Percentiles rank a stretch among this genome's conserved stretches.
phyloP scores from a whole-genome alignment of 352 stramenopile genomes.

The Phytophthora sp. region DNA sequence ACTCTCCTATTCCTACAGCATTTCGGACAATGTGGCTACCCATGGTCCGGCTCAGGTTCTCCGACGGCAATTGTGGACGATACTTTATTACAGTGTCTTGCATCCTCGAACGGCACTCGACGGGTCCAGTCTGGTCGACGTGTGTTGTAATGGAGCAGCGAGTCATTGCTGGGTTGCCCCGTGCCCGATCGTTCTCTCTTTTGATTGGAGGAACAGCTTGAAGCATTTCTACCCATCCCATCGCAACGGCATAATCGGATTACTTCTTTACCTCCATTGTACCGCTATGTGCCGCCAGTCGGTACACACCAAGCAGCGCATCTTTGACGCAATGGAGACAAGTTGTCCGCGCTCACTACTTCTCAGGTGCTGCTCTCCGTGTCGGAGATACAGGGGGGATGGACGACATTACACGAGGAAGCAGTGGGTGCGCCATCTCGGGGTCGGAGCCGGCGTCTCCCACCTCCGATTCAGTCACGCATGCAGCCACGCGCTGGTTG shows the following conservation, averaged over 20 bases:
- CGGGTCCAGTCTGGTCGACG: too few relatives aligned
- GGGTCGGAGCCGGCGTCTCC: slow-evolving; percentile 4
- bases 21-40: too few relatives aligned
- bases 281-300: slow-evolving; percentile 13
- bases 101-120: too few relatives aligned
- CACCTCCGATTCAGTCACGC: slow-evolving; percentile 14
- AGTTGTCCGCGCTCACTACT: slow-evolving; percentile 1
- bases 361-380: too few relatives aligned
- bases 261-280: slow-evolving; percentile 2
- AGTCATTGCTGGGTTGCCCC: not conserved
- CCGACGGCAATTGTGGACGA: too few relatives aligned
- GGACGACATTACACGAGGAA: slow-evolving; percentile 1
- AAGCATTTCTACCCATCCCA: slow-evolving; percentile 5
- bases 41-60: too few relatives aligned
- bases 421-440: not conserved
- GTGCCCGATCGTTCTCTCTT: too few relatives aligned
- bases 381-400: too few relatives aligned
- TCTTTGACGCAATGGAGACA: slow-evolving; percentile 16
- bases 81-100: too few relatives aligned
- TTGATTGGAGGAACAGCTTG: slow-evolving; percentile 26
- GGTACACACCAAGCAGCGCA: slow-evolving; percentile 23
- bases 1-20: too few relatives aligned
- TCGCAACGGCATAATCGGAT: slow-evolving; percentile 24
- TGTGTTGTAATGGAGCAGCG: not conserved
- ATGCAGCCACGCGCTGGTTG: slow-evolving; percentile 31